A percentile compares a stretch with the other conserved stretches of the same genome.
Evolutionary conservation across 75 land plant genomes (phyloP).

Genomic region (Azolla pinnata): DNA sequence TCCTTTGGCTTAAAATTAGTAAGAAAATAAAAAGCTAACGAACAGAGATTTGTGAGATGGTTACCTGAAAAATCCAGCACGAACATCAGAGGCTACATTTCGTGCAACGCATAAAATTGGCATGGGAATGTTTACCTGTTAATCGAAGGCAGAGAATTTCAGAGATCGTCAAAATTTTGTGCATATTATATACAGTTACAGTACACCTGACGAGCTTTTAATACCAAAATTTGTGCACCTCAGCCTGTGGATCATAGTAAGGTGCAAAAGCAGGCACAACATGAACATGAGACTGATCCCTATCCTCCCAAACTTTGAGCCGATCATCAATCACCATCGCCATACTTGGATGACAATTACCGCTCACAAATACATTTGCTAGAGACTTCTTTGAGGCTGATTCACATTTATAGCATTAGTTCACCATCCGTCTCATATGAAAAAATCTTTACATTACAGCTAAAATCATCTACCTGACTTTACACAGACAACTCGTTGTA

Average conservation of each 20-base stretch:
- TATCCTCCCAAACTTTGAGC: constrained; percentile 83
- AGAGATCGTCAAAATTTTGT: too few relatives aligned
- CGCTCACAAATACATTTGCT: constrained; percentile 62
- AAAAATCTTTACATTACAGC: background rate
- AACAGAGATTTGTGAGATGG: too few relatives aligned
- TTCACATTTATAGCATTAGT: too few relatives aligned
- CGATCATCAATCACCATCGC: constrained; percentile 93
- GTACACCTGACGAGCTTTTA: too few relatives aligned
- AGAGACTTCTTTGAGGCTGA: constrained; percentile 69
- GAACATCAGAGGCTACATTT: constrained; percentile 42
- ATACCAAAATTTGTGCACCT: constrained; percentile 56
- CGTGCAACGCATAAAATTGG: constrained; percentile 45
- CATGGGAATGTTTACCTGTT: constrained; percentile 22
- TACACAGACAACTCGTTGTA: constrained; percentile 81
- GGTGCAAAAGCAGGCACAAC: constrained; percentile 93
- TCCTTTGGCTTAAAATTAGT: too few relatives aligned
- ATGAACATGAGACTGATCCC: constrained; percentile 86
- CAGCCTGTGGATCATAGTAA: constrained; percentile 85
- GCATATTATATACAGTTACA: too few relatives aligned
- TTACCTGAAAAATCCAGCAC: constrained; percentile 42
- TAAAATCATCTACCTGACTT: constrained; percentile 52
- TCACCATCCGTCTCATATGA: background rate
- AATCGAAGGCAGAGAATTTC: too few relatives aligned
- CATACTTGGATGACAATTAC: constrained; percentile 84
- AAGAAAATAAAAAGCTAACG: too few relatives aligned